Base-by-base conservation (phyloP, 805 yeast species). In the Metschnikowia continentalis region DNA sequence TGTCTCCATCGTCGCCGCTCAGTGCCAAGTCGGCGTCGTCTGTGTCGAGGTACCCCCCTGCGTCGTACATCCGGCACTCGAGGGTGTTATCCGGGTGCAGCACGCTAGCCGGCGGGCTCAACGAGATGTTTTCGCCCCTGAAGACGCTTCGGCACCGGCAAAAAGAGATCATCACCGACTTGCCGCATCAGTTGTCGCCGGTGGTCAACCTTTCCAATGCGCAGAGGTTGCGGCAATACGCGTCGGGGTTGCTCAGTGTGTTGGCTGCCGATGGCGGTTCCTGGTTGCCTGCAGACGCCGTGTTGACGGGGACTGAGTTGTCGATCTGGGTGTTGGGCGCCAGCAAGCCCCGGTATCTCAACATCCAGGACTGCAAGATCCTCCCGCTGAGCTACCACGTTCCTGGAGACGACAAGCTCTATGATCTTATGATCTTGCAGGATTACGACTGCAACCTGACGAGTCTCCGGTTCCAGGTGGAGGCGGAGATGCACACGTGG, bases 181-280 rank as follows among this genome's bases (percentile, higher is more conserved):
- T 72, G 35, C 87, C 90, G 0, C 80, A 80, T 14, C 92, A 88
- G 61, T 72, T 89, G 62, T 67, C 81, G 14, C 95, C 96, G 0
- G 77, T 87, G 10, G 78, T 88, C 36, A 83, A 88, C 19, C 73
- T 89, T 56, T 72, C 87, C 49, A 79, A 80, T 42, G 83, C 90
- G 17, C 96, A 89, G 61, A 81, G 81, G 54, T 75, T 81, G 22
- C 75, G 96, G 44, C 73, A 80, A 6, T 88, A 89, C 64, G 74
- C 71, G 42, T 79, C 75, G 47, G 86, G 88, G 19, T 67, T 68
- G 3, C 60, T 77, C 74, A 62, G 59, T 66, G 69, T 65, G 20
- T 50, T 59, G 19, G 53, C 54, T 6, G 51, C 52, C 36, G 63
- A 58, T 32, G 65, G 65, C 39, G 54, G 53, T 23, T 59, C 59